Evolutionary conservation across 2,329 filamentous ascomycete species (phyloP).

Genomic region (Phialophora chinensis): DNA sequence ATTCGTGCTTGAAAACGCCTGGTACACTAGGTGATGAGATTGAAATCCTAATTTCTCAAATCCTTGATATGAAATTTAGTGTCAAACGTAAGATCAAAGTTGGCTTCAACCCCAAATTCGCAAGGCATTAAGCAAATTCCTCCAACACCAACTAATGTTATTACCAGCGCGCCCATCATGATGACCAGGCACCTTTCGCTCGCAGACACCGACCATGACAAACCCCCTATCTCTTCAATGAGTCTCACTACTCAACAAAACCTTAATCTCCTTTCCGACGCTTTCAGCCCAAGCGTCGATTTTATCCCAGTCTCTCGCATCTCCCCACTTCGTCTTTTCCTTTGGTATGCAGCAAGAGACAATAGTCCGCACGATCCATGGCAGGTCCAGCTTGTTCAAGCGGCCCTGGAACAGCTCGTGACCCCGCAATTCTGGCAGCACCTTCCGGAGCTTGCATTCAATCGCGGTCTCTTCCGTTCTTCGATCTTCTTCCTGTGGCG

Average conservation of each 20-base stretch:
- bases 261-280: not conserved
- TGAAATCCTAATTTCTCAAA: not conserved
- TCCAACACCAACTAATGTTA: not conserved
- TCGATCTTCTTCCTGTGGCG: not conserved
- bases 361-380: not conserved
- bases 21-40: not conserved
- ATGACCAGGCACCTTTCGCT: not conserved
- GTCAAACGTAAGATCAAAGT: too few relatives aligned
- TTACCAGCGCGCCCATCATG: not conserved
- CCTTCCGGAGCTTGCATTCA: not conserved
- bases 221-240: not conserved
- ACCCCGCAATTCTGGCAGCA: not conserved
- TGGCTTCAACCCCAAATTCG: too few relatives aligned
- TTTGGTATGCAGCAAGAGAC: constrained; percentile 4
- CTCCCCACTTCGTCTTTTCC: not conserved
- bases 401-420: not conserved
- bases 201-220: not conserved
- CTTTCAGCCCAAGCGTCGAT: not conserved
- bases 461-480: not conserved
- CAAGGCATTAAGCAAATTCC: not conserved
- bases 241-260: not conserved
- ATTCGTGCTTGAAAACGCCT: not conserved
- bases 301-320: constrained; percentile 4
- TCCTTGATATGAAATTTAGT: not conserved
- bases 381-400: not conserved